phyloP scores from a whole-genome alignment of 2,329 filamentous ascomycete genomes.

The Pestalotiopsis fici region DNA sequence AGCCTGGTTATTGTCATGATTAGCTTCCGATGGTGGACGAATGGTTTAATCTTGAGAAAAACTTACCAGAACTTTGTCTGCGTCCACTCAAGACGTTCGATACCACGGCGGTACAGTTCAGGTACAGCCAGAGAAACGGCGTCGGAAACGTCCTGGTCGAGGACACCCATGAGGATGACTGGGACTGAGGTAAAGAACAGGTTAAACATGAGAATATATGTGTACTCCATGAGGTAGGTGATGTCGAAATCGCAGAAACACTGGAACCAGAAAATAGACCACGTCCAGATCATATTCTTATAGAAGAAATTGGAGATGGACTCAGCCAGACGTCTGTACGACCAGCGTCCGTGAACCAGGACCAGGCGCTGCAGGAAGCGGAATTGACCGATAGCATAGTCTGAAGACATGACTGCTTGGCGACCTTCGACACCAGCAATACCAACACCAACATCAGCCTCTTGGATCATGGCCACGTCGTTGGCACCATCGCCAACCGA shows the following conservation, averaged over 20 bases:
- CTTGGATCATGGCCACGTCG: constrained; percentile 97
- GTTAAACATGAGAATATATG: constrained; percentile 96
- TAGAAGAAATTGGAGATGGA: constrained; percentile 99
- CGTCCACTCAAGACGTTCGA: constrained; percentile 96
- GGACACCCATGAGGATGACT: constrained; percentile 91
- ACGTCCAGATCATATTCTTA: constrained; percentile 99
- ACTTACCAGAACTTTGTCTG: constrained; percentile 93
- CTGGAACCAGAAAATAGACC: constrained; percentile 96
- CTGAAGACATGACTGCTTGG: constrained; percentile 93
- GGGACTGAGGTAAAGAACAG: constrained; percentile 94
- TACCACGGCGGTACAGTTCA: constrained; percentile 91
- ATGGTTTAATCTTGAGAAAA: background rate
- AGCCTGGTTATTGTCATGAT: constrained; percentile 55
- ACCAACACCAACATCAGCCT: constrained; percentile 94
- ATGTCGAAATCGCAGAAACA: constrained; percentile 96
- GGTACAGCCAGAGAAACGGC: constrained; percentile 91
- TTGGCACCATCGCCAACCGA: constrained; percentile 94
- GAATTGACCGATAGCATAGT: constrained; percentile 95
- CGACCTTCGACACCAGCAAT: constrained; percentile 92
- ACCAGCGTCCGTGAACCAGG: constrained; percentile 91
- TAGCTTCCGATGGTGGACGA: background rate
- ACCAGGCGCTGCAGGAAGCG: constrained; percentile 82
- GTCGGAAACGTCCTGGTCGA: constrained; percentile 96
- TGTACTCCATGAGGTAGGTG: constrained; percentile 96
- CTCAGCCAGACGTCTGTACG: constrained; percentile 91